Conservation (phyloP, 257 asterid species). For the Solanum ahanhuiri region DNA sequence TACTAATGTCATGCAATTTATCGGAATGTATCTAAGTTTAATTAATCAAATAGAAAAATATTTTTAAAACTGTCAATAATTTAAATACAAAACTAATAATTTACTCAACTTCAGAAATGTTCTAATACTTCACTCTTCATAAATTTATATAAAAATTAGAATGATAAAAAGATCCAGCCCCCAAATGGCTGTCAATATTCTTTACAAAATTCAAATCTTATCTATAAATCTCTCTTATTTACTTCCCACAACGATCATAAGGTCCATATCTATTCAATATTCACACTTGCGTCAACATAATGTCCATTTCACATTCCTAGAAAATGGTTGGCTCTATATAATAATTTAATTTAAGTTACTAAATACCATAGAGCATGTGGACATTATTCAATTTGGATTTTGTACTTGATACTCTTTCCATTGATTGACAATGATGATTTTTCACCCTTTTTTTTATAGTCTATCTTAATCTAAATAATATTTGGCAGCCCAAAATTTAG, state of each 20-base stretch:
- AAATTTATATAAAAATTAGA: not conserved
- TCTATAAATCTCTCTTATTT: not conserved
- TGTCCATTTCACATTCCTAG: not conserved
- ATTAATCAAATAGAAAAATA: rapidly evolving
- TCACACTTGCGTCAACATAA: not conserved
- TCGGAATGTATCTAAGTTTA: too few species aligned
- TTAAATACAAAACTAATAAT: too few species aligned
- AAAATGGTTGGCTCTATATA: not conserved
- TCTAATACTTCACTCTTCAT: not conserved
- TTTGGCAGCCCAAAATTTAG: not conserved
- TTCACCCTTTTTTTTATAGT: not conserved
- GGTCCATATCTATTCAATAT: not conserved
- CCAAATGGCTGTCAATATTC: not conserved
- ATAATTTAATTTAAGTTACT: not conserved
- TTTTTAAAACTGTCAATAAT: too few species aligned
- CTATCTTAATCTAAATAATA: not conserved
- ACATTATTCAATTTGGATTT: not conserved
- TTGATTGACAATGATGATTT: not conserved
- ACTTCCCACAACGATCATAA: not conserved
- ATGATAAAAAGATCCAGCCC: not conserved
- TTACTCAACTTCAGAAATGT: too few species aligned
- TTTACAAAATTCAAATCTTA: not conserved
- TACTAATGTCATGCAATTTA: too few species aligned
- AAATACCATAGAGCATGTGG: not conserved
- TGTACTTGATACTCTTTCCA: not conserved